These are phyloP conservation scores for Triglochin maritima DNA, from an alignment of 106 monocot genomes.

Conservation along the genomic window DNA sequence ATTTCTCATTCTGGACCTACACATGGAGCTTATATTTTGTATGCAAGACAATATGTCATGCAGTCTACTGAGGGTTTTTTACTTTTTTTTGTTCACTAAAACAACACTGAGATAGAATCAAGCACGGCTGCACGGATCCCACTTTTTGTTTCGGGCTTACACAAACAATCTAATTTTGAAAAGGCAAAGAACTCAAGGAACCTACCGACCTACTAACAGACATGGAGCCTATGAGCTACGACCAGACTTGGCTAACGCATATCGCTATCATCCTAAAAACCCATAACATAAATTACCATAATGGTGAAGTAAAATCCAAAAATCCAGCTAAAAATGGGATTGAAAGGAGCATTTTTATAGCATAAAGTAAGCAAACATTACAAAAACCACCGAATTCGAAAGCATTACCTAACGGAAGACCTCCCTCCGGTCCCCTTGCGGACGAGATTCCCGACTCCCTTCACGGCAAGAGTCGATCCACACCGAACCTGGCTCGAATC, in stretches of 20 bases:
- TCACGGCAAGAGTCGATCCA: conserved; percentile 46
- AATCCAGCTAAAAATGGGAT: not conserved
- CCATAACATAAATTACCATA: not conserved
- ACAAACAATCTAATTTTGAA: too few species aligned
- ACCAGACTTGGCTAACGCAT: not conserved
- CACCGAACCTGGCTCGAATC: conserved; percentile 34
- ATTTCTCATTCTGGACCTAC: too few species aligned
- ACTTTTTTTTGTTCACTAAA: too few species aligned
- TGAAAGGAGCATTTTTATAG: not conserved
- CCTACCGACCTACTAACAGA: too few species aligned
- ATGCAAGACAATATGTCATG: too few species aligned
- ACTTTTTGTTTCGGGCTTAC: too few species aligned
- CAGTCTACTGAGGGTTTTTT: too few species aligned
- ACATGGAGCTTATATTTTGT: too few species aligned
- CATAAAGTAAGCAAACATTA: not conserved
- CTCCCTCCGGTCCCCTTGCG: conserved; percentile 97
- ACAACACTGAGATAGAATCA: too few species aligned
- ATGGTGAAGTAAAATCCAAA: not conserved
- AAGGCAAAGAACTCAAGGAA: too few species aligned
- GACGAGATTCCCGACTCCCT: conserved; percentile 67
- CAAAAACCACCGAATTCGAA: not conserved
- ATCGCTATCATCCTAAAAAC: not conserved
- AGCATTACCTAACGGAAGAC: conserved; percentile 74
- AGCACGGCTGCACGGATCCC: too few species aligned
- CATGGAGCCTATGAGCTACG: not conserved